phyloP scores from a whole-genome alignment of 2,329 filamentous ascomycete genomes.

The Fusarium bactridioides region DNA sequence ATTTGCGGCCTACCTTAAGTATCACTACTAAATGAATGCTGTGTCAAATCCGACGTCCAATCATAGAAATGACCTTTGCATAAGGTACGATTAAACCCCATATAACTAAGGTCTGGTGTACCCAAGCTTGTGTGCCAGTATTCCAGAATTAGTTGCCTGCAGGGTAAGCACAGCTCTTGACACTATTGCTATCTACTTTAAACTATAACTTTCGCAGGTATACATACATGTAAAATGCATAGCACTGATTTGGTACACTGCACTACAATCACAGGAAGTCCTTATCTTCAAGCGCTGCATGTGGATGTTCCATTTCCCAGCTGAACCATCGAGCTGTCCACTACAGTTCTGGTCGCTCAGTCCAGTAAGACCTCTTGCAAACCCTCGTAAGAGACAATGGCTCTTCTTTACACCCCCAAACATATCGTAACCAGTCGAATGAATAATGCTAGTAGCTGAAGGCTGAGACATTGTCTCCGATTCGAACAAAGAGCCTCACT shows the following conservation, averaged over 20 bases:
- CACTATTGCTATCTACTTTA: background rate
- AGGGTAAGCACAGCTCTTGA: background rate
- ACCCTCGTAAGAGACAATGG: background rate
- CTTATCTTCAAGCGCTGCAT: background rate
- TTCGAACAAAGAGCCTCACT: background rate
- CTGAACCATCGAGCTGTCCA: background rate
- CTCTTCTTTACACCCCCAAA: background rate
- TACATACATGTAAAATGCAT: background rate
- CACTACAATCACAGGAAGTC: background rate
- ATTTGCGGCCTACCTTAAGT: background rate
- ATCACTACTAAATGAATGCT: background rate
- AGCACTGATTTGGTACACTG: background rate
- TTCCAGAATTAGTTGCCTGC: background rate
- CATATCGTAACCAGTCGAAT: background rate
- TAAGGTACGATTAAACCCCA: background rate
- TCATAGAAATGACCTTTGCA: background rate
- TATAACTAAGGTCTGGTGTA: background rate
- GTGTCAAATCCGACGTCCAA: background rate
- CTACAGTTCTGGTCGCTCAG: background rate
- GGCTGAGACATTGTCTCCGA: background rate
- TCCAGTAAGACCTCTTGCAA: background rate
- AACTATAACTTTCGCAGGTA: background rate
- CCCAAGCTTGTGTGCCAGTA: background rate
- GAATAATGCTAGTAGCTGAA: background rate
- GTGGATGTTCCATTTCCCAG: background rate